A percentile compares a stretch with the other conserved stretches of the same genome.
These are phyloP conservation scores for Fagopyrum tataricum DNA, from an alignment of 148 eudicot genomes.

Conservation along the genomic window DNA sequence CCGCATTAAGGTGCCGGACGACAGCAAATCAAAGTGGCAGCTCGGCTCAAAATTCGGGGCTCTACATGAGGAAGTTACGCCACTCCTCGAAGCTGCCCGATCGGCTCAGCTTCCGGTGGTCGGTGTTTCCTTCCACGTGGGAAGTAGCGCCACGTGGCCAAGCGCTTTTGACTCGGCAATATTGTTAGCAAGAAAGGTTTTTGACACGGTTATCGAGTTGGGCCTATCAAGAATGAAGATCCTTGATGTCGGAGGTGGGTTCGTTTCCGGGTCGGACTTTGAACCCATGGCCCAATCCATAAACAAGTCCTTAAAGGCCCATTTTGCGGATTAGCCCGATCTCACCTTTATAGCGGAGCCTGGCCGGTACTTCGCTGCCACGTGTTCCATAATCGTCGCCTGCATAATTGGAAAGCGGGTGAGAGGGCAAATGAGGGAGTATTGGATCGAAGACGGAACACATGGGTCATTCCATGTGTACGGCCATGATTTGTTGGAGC, in stretches of 20 bases:
- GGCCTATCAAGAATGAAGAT: neutral
- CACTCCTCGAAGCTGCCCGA: neutral
- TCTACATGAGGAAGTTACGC: neutral
- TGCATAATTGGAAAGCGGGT: conserved; percentile 6
- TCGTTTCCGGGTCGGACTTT: neutral
- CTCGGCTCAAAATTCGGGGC: conserved; percentile 4
- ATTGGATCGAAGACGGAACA: neutral
- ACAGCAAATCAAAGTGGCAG: neutral
- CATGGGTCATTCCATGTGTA: neutral
- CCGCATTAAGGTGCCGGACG: conserved; percentile 3
- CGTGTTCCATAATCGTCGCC: neutral
- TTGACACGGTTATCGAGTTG: neutral
- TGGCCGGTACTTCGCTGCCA: neutral
- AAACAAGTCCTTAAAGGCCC: neutral
- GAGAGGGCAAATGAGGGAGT: neutral
- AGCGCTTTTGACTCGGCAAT: neutral
- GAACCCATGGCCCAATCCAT: neutral
- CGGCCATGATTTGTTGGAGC: neutral
- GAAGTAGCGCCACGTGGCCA: neutral
- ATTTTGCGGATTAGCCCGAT: neutral
- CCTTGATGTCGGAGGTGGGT: neutral
- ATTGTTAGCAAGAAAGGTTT: neutral
- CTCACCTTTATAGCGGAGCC: neutral
- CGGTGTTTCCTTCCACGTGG: neutral
- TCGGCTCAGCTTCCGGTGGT: conserved; percentile 1